Conservation (phyloP, 139 green algal species). For the Coelastrella sp. region DNA sequence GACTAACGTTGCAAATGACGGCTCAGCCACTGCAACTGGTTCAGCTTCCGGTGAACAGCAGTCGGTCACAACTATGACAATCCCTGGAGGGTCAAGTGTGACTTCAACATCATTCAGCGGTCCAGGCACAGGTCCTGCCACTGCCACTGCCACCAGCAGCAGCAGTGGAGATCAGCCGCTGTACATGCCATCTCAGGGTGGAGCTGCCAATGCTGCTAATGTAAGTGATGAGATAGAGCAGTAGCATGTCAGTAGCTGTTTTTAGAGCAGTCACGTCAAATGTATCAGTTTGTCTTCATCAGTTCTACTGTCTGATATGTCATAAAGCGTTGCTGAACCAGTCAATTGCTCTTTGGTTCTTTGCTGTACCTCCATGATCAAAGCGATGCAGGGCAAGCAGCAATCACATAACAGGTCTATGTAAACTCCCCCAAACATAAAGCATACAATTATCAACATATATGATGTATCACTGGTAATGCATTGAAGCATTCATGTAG, state of each 20-base stretch:
- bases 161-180: background rate
- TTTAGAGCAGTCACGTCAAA: background rate
- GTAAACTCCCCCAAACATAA: no score
- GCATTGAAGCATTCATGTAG: no score
- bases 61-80: background rate
- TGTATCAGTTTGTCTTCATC: background rate
- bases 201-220: background rate
- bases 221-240: background rate
- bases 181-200: background rate
- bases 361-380: no score
- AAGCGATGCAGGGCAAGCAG: no score
- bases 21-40: background rate
- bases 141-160: constrained; percentile 2
- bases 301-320: background rate
- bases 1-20: background rate
- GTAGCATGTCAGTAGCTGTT: no score
- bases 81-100: constrained; percentile 20
- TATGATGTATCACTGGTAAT: no score
- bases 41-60: background rate
- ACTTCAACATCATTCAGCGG: constrained; percentile 21
- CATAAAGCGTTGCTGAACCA: no score
- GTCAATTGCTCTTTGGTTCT: no score
- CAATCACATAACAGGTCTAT: no score
- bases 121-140: background rate
- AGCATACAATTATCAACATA: no score